phyloP scores from a whole-genome alignment of 805 yeast genomes.

The Saccharomyces kudriavzevii region DNA sequence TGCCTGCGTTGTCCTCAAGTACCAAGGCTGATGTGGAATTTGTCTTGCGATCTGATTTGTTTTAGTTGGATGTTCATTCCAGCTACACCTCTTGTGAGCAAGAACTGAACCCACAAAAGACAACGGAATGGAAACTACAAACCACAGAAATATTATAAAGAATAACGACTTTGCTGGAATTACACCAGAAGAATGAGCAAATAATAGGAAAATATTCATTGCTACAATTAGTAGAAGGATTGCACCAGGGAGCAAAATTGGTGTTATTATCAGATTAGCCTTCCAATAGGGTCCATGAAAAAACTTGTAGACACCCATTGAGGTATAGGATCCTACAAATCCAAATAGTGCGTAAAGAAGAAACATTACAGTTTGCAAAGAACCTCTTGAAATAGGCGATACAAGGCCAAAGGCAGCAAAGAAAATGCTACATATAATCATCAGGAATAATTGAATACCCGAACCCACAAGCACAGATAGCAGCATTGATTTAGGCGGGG shows the following conservation, averaged over 20 bases:
- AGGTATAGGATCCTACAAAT: conserved; percentile 75
- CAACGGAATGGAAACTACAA: conserved; percentile 72
- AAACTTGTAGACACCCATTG: conserved; percentile 76
- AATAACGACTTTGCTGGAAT: conserved; percentile 86
- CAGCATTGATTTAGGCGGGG: conserved; percentile 63
- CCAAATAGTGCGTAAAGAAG: conserved; percentile 76
- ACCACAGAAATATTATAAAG: conserved; percentile 79
- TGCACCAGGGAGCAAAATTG: conserved; percentile 71
- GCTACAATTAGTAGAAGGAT: conserved; percentile 56
- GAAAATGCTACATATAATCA: conserved; percentile 61
- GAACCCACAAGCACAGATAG: conserved; percentile 80
- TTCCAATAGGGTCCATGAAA: conserved; percentile 93
- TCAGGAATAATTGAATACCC: conserved; percentile 75
- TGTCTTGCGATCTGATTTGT: conserved; percentile 96
- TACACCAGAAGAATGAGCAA: conserved; percentile 82
- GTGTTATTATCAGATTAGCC: conserved; percentile 73
- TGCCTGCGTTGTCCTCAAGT: conserved; percentile 59
- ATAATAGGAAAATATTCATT: conserved; percentile 74
- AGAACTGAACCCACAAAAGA: conserved; percentile 72
- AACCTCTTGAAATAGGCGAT: conserved; percentile 92
- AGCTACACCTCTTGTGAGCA: conserved; percentile 53
- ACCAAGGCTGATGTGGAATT: conserved; percentile 88
- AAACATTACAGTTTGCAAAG: conserved; percentile 84
- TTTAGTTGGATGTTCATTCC: conserved; percentile 64
- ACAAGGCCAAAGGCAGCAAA: conserved; percentile 85